These are phyloP conservation scores for Graphilbum ipis-grandicollis DNA, from an alignment of 2,329 filamentous ascomycete genomes.

Conservation along the genomic window DNA sequence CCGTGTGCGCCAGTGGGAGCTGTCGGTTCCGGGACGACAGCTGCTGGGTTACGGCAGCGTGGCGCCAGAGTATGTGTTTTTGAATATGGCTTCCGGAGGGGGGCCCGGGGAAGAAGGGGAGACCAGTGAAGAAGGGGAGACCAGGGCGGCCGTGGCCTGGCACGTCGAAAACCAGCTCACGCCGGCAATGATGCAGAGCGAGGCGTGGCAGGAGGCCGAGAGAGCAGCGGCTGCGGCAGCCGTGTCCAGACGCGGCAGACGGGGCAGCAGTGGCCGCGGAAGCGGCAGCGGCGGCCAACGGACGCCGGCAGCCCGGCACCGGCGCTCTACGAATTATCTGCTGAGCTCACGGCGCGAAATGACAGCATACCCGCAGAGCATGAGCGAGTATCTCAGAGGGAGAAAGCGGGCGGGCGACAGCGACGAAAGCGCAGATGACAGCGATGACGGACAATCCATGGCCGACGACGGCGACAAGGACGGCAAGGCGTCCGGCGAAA, in stretches of 20 bases:
- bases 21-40: constrained; percentile 17
- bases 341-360: constrained; percentile 15
- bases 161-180: constrained; percentile 21
- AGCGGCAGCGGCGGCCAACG: background rate
- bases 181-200: constrained; percentile 20
- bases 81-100: constrained; percentile 15
- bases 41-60: constrained; percentile 17
- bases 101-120: constrained; percentile 6
- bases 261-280: constrained; percentile 2
- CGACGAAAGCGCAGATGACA: background rate
- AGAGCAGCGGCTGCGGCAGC: constrained; percentile 10
- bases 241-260: constrained; percentile 9
- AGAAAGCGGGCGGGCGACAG: background rate
- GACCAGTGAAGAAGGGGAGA: constrained; percentile 4
- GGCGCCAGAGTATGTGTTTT: constrained; percentile 20
- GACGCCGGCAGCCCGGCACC: background rate
- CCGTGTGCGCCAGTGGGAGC: constrained; percentile 28
- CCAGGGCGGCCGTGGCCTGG: constrained; percentile 17
- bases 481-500: constrained; percentile 9
- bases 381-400: constrained; percentile 16
- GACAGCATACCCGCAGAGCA: constrained; percentile 15
- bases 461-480: constrained; percentile 1
- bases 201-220: constrained; percentile 12
- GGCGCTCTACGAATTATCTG: constrained; percentile 12
- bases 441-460: background rate